phyloP scores from a whole-genome alignment of 768 basidiomycete species.

The Psilocybe tampanensis region DNA sequence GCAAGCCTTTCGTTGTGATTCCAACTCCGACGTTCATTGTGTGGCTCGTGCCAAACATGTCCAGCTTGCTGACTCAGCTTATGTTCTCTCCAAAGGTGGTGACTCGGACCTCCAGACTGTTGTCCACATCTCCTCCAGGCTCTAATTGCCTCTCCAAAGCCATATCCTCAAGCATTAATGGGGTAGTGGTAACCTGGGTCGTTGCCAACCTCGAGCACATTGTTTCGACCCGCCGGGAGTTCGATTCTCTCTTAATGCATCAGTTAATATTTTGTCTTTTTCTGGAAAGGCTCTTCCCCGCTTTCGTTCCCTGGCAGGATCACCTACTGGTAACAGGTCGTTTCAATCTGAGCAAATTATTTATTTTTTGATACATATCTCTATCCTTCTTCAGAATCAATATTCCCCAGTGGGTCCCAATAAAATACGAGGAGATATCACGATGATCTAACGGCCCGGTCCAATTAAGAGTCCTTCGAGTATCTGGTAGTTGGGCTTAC shows the following conservation, averaged over 20 bases:
- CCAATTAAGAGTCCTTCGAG: no score
- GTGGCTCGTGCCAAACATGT: constrained; percentile 9
- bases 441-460: no score
- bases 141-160: not conserved
- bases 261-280: constrained; percentile 78
- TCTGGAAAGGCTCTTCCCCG: constrained; percentile 45
- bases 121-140: not conserved
- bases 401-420: no score
- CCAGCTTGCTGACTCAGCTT: constrained; percentile 11
- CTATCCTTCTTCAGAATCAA: no score
- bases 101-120: no score
- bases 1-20: constrained; percentile 23
- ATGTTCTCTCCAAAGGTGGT: no score
- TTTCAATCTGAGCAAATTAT: no score
- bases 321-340: no score
- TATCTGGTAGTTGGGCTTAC: no score
- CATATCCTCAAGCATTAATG: constrained; percentile 28
- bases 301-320: not conserved
- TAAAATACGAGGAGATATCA: no score
- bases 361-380: no score
- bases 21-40: constrained; percentile 28
- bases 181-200: constrained; percentile 30
- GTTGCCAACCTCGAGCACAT: constrained; percentile 38
- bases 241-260: constrained; percentile 87
- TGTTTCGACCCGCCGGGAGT: constrained; percentile 86